Evolutionary conservation across 148 eudicot species (phyloP), one percentile per base, ranked within the genome.

Genomic region (Camellia lanceoleosa): DNA sequence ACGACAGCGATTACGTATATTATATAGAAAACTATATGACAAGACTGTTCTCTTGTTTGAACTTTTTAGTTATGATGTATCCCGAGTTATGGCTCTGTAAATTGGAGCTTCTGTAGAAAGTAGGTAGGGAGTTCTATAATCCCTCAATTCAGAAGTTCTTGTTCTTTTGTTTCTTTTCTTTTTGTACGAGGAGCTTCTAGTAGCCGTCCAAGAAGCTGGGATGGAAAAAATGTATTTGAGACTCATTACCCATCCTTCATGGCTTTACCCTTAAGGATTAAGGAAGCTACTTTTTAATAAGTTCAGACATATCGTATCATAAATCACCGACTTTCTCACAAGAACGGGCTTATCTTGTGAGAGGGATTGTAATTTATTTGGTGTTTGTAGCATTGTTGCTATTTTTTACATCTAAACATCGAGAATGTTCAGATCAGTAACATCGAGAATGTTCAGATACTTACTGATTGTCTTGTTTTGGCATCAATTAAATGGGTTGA

Each of bases 91-190:
- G 52, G 77, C 65, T 58, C 77, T 9, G 65, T 56, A 58, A 56
- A 58, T 58, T 38, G 49, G 65, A 58, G 65, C 77, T 58, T 12
- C 20, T 74, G 62, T 55, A 55, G 76, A 52, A 55, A 54, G 55
- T 73, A 54, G 76, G 61, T 55, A 23, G 76, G 76, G 76, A 55
- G 62, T 73, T 54, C 61, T 73, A 73, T 7, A 5, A 30, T 73
- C 43, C 42, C 62, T 14, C 43, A 12, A 38, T 52, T 51, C 5
- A 55, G 44, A 55, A 73, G 75, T 49, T 51, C 49, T 71, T 51
- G 42, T 71, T 0, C 54, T 51, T 51, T 59, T 59, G 3, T 59
- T 10, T 1, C 3, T 14, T 19, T 19, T 71, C 13, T 62, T 62
- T 52, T 55, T 71, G 30, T 52, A 30, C 42, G 20, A 71, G 42